Evolutionary conservation across 78 protist species (phyloP), one percentile per base, ranked within the genome.

Genomic region (Emiliania huxleyi): DNA sequence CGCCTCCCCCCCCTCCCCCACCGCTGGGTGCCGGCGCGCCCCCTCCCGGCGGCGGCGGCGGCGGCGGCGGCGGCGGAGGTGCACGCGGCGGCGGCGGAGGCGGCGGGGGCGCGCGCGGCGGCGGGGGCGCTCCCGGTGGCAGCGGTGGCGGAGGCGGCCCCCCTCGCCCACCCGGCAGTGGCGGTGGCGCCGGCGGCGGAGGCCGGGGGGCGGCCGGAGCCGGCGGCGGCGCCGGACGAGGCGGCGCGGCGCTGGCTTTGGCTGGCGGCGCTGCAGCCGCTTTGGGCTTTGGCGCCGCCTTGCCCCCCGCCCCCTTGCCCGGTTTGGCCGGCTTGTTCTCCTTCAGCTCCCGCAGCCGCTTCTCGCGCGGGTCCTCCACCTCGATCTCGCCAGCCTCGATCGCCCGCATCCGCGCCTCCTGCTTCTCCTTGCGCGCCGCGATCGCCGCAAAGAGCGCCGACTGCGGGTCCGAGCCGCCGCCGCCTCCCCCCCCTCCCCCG

Each of bases 51-150:
- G 83, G 83, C 43, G 83, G 83, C 18, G 83, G 83, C 83, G 83
- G 83, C 43, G 83, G 83, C 83, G 83, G 83, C 43, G 83, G 83
- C 43, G 83, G 83, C n/a, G 75, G 75, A 4, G 75, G 75, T 15
- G 75, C 33, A 2, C 33, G 75, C 43, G 83, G 83, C 83, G 83
- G 83, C 43, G 83, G 83, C 42, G 83, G 83, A 37, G 83, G 83
- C n/a, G 83, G 83, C 83, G 83, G 83, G 19, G 83, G 42, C 37
- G 83, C 40, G 40, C 40, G 83, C 44, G 83, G 83, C 6, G 83
- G 83, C 1, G 83, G 83, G 40, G 83, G 75, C 75, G 75, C 37
- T 3, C 37, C 37, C 21, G 83, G 42, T 18, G 83, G 44, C 43
- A 12, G 37, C 83, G 37, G 37, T 1, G 44, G 83, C 37, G 83